Conservation (phyloP, 2,329 filamentous ascomycete genomes). For the Escovopsis sp. region DNA sequence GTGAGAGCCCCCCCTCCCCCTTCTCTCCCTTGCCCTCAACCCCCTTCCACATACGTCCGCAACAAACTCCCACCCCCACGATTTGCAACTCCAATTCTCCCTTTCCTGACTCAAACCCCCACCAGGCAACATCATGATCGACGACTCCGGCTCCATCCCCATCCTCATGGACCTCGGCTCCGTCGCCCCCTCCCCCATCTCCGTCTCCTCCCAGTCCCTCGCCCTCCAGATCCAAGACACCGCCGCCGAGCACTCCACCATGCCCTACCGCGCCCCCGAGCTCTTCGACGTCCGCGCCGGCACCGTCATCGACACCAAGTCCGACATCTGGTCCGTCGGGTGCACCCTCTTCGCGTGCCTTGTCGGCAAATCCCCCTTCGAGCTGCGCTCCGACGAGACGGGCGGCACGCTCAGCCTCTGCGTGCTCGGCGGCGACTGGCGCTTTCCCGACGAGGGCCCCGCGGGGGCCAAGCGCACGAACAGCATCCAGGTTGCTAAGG, state of each 20-base stretch:
- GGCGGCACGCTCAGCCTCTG: conserved; percentile 87
- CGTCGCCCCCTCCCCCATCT: conserved; percentile 69
- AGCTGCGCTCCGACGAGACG: conserved; percentile 89
- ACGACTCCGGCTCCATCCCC: conserved; percentile 71
- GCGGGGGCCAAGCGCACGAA: conserved; percentile 34
- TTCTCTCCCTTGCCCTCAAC: too few species aligned
- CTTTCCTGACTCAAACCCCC: neutral
- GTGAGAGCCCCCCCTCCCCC: conserved; percentile 31
- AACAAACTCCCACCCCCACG: neutral
- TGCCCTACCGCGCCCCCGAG: conserved; percentile 96
- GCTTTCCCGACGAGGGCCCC: conserved; percentile 78
- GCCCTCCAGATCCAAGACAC: conserved; percentile 88
- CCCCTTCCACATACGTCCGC: too few species aligned
- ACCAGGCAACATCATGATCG: conserved; percentile 90
- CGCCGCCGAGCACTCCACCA: conserved; percentile 91
- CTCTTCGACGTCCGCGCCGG: conserved; percentile 96
- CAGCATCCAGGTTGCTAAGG: conserved; percentile 20
- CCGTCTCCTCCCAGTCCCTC: conserved; percentile 77
- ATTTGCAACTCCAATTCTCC: neutral
- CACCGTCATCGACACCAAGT: conserved; percentile 81
- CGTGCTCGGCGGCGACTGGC: conserved; percentile 86
- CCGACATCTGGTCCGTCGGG: conserved; percentile 94
- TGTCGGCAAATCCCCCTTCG: conserved; percentile 92
- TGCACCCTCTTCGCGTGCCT: conserved; percentile 97
- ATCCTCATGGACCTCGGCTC: conserved; percentile 97